Conservation (phyloP, 2,329 filamentous ascomycete genomes). For the Cladosporium sphaerospermum region DNA sequence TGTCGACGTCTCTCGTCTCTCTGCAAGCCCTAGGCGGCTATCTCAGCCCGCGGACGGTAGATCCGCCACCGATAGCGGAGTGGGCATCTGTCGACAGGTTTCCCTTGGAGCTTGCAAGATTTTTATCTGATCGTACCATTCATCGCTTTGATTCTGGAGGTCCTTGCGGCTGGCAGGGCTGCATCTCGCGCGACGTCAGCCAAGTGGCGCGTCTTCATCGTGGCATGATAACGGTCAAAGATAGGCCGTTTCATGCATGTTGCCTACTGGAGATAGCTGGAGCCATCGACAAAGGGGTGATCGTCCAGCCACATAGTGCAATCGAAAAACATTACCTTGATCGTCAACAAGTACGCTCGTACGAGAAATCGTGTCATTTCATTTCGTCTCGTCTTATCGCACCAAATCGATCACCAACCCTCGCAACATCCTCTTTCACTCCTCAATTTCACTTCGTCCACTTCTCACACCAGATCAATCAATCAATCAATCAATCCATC, state of each 20-base stretch:
- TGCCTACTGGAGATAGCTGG: no score
- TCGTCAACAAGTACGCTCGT: not conserved
- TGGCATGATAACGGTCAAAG: no score
- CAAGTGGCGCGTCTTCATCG: not conserved
- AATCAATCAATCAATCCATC: not conserved
- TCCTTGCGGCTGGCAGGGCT: no score
- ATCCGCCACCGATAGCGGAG: conserved; percentile 7
- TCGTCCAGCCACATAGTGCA: no score
- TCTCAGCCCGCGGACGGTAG: not conserved
- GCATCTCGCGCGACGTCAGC: not conserved
- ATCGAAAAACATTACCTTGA: not conserved
- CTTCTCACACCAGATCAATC: not conserved
- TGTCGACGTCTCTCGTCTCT: not conserved
- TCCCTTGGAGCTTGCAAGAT: conserved; percentile 1
- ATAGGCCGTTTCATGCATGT: no score
- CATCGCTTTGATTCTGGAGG: not conserved
- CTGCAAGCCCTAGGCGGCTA: not conserved
- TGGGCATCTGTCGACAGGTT: not conserved
- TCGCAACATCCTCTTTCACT: no score
- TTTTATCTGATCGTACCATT: conserved; percentile 10
- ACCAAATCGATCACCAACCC: not conserved
- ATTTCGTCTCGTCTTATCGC: not conserved
- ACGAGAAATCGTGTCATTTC: not conserved
- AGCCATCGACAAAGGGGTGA: no score
- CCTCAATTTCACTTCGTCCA: not conserved